These are phyloP conservation scores for Tylopilus sp. DNA, from an alignment of 1,284 basidiomycete genomes.

Conservation along the genomic window DNA sequence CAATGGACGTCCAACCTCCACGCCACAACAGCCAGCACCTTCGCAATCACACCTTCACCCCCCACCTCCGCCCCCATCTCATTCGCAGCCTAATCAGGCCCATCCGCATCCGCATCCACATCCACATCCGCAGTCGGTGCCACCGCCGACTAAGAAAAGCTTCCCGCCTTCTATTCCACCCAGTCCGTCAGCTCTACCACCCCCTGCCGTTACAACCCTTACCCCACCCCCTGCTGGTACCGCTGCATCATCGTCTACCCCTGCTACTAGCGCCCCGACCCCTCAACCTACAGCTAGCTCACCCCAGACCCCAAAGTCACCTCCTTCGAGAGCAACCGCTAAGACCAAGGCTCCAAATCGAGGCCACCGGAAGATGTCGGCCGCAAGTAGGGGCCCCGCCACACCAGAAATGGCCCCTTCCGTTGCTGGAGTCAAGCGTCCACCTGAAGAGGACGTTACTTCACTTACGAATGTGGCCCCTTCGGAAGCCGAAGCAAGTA, in stretches of 20 bases:
- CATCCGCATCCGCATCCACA: constrained; percentile 8
- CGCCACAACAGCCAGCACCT: constrained; percentile 22
- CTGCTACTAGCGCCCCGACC: constrained; percentile 46
- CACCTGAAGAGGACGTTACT: constrained; percentile 53
- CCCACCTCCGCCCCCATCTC: constrained; percentile 8
- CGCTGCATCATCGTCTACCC: constrained; percentile 31
- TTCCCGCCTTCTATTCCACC: constrained; percentile 17
- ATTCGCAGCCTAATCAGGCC: constrained; percentile 12
- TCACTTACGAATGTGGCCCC: constrained; percentile 25
- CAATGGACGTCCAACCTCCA: constrained; percentile 21
- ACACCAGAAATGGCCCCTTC: constrained; percentile 32
- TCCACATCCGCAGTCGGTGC: constrained; percentile 8
- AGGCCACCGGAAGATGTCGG: constrained; percentile 45
- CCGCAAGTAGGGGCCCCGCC: constrained; percentile 37
- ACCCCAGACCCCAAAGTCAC: constrained; percentile 52
- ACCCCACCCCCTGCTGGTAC: constrained; percentile 34
- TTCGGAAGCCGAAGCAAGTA: constrained; percentile 40
- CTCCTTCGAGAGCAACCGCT: constrained; percentile 48
- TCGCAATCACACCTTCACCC: constrained; percentile 21
- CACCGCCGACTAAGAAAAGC: constrained; percentile 28
- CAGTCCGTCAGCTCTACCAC: constrained; percentile 24
- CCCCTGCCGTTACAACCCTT: constrained; percentile 33
- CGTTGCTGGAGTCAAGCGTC: constrained; percentile 47
- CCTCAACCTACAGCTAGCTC: constrained; percentile 51
- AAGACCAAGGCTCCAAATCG: constrained; percentile 41